These are phyloP conservation scores for Podospora tetraspora DNA, from an alignment of 495 filamentous ascomycete species.

Conservation along the genomic window DNA sequence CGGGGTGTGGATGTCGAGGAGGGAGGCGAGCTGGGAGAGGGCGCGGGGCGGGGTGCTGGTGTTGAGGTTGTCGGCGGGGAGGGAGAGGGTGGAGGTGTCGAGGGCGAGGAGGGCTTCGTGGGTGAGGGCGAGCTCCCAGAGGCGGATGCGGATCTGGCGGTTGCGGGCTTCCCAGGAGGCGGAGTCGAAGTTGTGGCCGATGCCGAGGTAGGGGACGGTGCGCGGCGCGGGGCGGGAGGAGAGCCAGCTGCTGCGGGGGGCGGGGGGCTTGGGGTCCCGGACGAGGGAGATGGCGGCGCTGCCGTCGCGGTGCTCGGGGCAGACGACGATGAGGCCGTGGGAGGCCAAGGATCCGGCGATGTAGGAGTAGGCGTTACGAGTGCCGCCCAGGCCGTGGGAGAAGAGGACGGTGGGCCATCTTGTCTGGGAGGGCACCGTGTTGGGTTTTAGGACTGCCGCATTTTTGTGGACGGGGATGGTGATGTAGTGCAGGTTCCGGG, in stretches of 20 bases:
- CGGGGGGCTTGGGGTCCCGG: slow-evolving; percentile 37
- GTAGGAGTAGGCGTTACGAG: slow-evolving; percentile 69
- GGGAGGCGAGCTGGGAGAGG: slow-evolving; percentile 47
- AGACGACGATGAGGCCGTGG: slow-evolving; percentile 68
- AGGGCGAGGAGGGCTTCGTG: slow-evolving; percentile 58
- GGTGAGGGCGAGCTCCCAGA: slow-evolving; percentile 64
- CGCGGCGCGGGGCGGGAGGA: slow-evolving; percentile 30
- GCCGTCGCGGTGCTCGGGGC: slow-evolving; percentile 72
- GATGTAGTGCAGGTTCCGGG: slow-evolving; percentile 62
- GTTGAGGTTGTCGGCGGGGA: slow-evolving; percentile 41
- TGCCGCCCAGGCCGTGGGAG: slow-evolving; percentile 73
- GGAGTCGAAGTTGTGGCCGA: slow-evolving; percentile 50
- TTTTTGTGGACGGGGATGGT: slow-evolving; percentile 48
- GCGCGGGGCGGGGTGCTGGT: slow-evolving; percentile 35
- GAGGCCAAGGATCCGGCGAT: slow-evolving; percentile 64
- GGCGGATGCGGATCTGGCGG: slow-evolving; percentile 60
- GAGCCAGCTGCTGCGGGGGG: slow-evolving; percentile 21
- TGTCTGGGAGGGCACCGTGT: slow-evolving; percentile 26
- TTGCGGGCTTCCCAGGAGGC: slow-evolving; percentile 57
- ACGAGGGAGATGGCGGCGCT: slow-evolving; percentile 62
- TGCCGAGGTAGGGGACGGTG: slow-evolving; percentile 41
- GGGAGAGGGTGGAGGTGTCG: slow-evolving; percentile 42
- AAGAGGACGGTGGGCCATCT: slow-evolving; percentile 76
- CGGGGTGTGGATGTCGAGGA: slow-evolving; percentile 60
- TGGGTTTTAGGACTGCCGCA: slow-evolving; percentile 30